phyloP scores from a whole-genome alignment of 495 filamentous ascomycete species.

The Wilcoxina mikolae region DNA sequence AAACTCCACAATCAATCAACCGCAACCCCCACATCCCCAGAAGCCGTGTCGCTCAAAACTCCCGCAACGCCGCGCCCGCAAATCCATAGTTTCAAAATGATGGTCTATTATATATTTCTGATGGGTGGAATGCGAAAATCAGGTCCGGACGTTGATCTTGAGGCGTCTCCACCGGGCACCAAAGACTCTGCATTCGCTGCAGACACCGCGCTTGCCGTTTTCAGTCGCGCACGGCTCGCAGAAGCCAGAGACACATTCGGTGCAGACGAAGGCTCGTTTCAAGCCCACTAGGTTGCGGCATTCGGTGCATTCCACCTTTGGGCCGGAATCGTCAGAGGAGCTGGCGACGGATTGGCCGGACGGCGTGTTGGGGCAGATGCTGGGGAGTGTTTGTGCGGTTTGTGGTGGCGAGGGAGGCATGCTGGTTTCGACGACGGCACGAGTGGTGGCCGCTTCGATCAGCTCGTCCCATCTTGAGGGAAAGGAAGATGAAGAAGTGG shows the following conservation, averaged over 20 bases:
- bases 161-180: constrained; percentile 26
- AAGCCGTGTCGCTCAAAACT: neutral
- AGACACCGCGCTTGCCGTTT: constrained; percentile 20
- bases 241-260: constrained; percentile 27
- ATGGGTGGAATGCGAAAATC: neutral
- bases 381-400: constrained; percentile 16
- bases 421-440: constrained; percentile 21
- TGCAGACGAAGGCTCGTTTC: constrained; percentile 21
- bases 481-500: constrained; percentile 10
- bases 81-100: no score
- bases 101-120: neutral
- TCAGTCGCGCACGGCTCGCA: constrained; percentile 22
- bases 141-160: constrained; percentile 13
- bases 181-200: constrained; percentile 24
- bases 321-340: constrained; percentile 13
- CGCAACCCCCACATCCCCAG: neutral
- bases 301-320: constrained; percentile 19
- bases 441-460: constrained; percentile 26
- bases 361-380: constrained; percentile 20
- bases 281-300: constrained; percentile 19
- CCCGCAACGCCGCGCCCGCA: neutral
- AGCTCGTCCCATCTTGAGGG: constrained; percentile 26
- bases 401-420: constrained; percentile 14
- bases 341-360: constrained; percentile 16
- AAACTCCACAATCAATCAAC: neutral